Evolutionary conservation across 306 rosid species (phyloP), one percentile per base, ranked within the genome.

Genomic region (Cicer bijugum): DNA sequence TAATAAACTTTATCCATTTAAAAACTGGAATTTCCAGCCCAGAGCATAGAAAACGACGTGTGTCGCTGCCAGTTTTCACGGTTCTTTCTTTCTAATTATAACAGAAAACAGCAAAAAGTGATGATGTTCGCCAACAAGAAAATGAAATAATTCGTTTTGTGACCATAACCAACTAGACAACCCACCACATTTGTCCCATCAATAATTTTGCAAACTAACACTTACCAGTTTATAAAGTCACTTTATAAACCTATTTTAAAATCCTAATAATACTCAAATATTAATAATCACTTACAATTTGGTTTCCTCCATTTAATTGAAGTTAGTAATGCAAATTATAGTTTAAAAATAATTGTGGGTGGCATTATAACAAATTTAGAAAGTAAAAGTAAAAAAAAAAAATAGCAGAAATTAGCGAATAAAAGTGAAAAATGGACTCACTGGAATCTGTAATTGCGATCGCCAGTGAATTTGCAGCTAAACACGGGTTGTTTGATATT

Each of bases 391-490:
- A 28, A 28, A 28, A 28, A 28, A 16, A 16, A 16, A 28, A 28
- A 28, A 16, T 0, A 16, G 33, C 33, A 28, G 4, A 28, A 28
- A 8, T 8, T 1, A 8, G 28, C 28, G 28, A 23, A 23, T 23
- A 23, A 23, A 53, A 53, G 2, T 8, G 12, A 0, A 17, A 16
- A 17, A 60, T 4, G 12, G 3, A 42, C 89, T 53, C 7, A 92
- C 98, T 91, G 83, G 68, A 84, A 82, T 86, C 92, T 88, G 20
- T 87, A 82, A 73, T 84, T 90, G 58, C 98, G 90, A 76, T 92
- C 97, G 0, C 88, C 90, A 45, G 91, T 89, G 82, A 93, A 93
- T 78, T 89, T 87, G 87, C 93, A 89, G 74, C 97, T 90, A 63
- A 93, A 86, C 81, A 93, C 96, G 14, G 98, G 98, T 73, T 93